These are phyloP conservation scores for Trametes polyzona DNA, from an alignment of 1,284 basidiomycete genomes.

Conservation along the genomic window DNA sequence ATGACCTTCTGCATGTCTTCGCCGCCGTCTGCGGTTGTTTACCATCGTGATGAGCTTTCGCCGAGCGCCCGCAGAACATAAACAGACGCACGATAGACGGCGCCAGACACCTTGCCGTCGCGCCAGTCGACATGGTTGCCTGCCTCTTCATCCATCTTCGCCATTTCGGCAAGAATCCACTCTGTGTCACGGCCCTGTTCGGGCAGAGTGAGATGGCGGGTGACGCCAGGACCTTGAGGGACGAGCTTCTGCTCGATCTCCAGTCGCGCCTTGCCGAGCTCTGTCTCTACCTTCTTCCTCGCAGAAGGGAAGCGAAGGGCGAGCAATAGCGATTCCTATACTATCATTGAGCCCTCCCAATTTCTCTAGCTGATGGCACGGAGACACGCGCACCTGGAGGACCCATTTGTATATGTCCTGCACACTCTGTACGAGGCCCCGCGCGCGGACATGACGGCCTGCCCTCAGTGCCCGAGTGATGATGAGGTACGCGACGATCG, in stretches of 20 bases:
- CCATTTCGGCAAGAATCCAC: conserved; percentile 83
- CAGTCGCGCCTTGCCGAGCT: conserved; percentile 70
- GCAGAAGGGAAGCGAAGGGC: conserved; percentile 71
- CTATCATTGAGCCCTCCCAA: background rate
- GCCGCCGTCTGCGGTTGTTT: conserved; percentile 73
- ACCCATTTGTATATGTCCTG: conserved; percentile 62
- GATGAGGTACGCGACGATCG: conserved; percentile 67
- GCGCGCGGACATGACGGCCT: conserved; percentile 75
- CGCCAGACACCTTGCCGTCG: conserved; percentile 82
- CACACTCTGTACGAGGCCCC: conserved; percentile 60
- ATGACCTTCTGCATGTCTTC: conserved; percentile 78
- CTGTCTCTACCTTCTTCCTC: conserved; percentile 65
- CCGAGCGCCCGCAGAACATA: background rate
- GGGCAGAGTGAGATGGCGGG: conserved; percentile 71
- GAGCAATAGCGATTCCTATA: conserved; percentile 62
- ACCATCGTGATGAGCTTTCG: conserved; percentile 2
- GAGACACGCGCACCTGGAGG: conserved; percentile 48
- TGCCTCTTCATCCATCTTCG: conserved; percentile 70
- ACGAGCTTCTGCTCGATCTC: conserved; percentile 75
- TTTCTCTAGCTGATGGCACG: background rate
- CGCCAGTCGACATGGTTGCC: conserved; percentile 60
- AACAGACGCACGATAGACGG: conserved; percentile 77
- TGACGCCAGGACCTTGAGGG: conserved; percentile 61
- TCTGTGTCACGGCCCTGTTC: conserved; percentile 68
- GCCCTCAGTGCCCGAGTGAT: conserved; percentile 52